These are phyloP conservation scores for Acorus gramineus DNA, from an alignment of 106 monocot species.

Conservation along the genomic window DNA sequence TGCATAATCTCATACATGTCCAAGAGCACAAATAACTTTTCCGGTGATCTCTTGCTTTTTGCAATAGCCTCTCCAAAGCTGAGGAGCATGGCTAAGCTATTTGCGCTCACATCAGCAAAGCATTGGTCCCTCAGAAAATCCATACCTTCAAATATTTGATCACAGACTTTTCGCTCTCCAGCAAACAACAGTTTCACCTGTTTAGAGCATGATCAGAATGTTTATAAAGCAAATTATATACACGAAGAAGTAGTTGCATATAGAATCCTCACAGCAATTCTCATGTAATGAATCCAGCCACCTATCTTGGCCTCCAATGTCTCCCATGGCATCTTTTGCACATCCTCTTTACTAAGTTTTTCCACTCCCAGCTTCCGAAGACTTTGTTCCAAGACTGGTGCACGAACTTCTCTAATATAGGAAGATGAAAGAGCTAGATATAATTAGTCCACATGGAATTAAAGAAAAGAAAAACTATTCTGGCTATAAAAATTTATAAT, in stretches of 20 bases:
- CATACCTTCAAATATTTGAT: constrained; percentile 75
- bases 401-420: constrained; percentile 36
- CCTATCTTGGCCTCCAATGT: constrained; percentile 61
- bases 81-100: constrained; percentile 65
- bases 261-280: constrained; percentile 46
- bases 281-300: constrained; percentile 63
- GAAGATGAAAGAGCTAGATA: no score
- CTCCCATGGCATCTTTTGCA: constrained; percentile 66
- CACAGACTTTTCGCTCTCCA: constrained; percentile 83
- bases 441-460: no score
- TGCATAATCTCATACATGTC: constrained; percentile 99
- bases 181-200: constrained; percentile 93
- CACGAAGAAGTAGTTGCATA: no score
- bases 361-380: constrained; percentile 56
- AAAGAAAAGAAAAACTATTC: no score
- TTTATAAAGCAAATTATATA: no score
- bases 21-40: constrained; percentile 91
- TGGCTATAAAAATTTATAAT: no score
- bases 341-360: constrained; percentile 55
- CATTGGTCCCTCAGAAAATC: constrained; percentile 57
- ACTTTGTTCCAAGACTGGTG: constrained; percentile 45
- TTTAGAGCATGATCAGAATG: constrained; percentile 16
- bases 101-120: constrained; percentile 75
- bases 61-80: constrained; percentile 99
- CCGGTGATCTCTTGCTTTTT: constrained; percentile 88